Evolutionary conservation across 306 rosid genomes (phyloP), one percentile per base, ranked within the genome.

Genomic region (Pyrus bretschneideri): DNA sequence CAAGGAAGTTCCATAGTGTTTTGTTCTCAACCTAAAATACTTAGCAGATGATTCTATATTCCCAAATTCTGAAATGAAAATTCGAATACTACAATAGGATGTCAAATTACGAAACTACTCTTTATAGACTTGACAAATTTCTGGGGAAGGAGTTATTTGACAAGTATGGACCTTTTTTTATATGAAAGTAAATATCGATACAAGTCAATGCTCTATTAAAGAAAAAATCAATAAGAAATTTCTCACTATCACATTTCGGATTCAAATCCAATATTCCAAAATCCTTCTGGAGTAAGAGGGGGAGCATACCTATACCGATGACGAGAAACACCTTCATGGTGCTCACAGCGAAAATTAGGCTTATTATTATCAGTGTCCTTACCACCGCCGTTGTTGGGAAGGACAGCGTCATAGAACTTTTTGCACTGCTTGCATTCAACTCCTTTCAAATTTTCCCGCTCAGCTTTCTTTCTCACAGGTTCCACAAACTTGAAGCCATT

Each of bases 251-350:
- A 89, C 78, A 87, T 83, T 87, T 95, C 99, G 71, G 99, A 95
- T 76, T 95, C 97, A 85, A 95, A 95, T 70, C 97, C 99, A 82
- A 95, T 92, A 72, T 95, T 95, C 97, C 99, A 95, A 87, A 90
- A 95, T 79, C 99, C 99, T 87, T 95, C 99, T 0, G 99, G 99
- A 72, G 99, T 95, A 89, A 91, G 35, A 70, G 96, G 97, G 51
- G 99, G 97, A 84, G 74, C 91, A 86, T 92, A 90, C 91, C 85
- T 88, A 77, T 95, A 92, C 58, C 97, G 91, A 84, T 92, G 97
- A 86, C 97, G 90, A 67, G 97, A 95, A 89, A 90, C 97, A 79
- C 99, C 99, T 75, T 95, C 97, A 81, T 80, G 97, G 78, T 92
- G 97, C 68, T 95, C 99, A 76, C 97, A 92, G 17, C 99, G 91